These are phyloP conservation scores for Exophiala xenobiotica DNA, from an alignment of 2,329 filamentous ascomycete species.

Conservation along the genomic window DNA sequence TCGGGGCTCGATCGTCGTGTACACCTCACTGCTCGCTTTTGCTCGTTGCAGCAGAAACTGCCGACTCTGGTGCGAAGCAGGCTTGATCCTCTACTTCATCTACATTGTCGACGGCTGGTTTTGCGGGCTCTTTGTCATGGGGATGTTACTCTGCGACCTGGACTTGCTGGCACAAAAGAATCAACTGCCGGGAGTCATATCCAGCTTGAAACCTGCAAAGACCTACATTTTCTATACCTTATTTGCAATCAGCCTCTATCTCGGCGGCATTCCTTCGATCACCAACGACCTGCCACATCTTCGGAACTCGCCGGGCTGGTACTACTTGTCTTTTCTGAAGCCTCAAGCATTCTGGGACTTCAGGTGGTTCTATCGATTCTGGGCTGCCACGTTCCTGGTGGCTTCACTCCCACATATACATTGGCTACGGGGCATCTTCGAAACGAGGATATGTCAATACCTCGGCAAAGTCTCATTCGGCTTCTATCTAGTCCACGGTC, in stretches of 20 bases:
- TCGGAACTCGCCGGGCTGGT: constrained; percentile 45
- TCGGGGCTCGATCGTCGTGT: constrained; percentile 39
- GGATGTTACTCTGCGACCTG: constrained; percentile 63
- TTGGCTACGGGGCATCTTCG: constrained; percentile 53
- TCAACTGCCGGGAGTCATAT: constrained; percentile 53
- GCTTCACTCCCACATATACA: constrained; percentile 55
- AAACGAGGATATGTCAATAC: constrained; percentile 44
- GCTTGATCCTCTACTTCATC: constrained; percentile 64
- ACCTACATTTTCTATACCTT: constrained; percentile 53
- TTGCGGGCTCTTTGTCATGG: constrained; percentile 59
- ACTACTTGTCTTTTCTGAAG: constrained; percentile 43
- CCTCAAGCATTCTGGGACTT: constrained; percentile 64
- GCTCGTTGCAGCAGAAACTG: constrained; percentile 55
- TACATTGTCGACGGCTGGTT: constrained; percentile 66
- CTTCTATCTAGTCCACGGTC: constrained; percentile 49
- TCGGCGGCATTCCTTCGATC: constrained; percentile 61
- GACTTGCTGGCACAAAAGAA: constrained; percentile 54
- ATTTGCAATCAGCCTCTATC: constrained; percentile 54
- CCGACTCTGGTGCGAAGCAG: constrained; percentile 54
- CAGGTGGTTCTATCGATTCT: constrained; percentile 68
- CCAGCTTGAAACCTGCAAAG: constrained; percentile 49
- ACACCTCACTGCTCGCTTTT: constrained; percentile 47
- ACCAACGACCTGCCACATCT: constrained; percentile 51
- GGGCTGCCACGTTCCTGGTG: constrained; percentile 58
- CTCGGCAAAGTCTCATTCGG: constrained; percentile 48